Evolutionary conservation across 805 yeast genomes (phyloP), one percentile per base, ranked within the genome.

Genomic region (Kazachstania viticola): DNA sequence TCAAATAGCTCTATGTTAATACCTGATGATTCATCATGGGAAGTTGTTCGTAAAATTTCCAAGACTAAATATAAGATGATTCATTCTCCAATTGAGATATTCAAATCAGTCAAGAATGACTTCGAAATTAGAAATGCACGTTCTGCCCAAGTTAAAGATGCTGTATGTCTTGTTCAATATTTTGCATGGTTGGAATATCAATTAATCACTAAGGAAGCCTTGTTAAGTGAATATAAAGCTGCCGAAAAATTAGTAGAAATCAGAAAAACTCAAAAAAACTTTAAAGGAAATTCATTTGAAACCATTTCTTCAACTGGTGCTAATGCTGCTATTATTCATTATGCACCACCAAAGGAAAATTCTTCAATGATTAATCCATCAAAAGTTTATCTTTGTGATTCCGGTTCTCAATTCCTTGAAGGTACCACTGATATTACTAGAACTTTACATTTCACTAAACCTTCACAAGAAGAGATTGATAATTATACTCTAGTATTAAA

Each of bases 401-500:
- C 94, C 2, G 98, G 98, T 4, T 82, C 91, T 1, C 98, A 91
- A 47, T 88, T 72, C 49, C 54, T 79, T 15, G 95, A 87, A 48
- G 98, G 98, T 9, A 91, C 98, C 0, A 91, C 98, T 0, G 98
- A 91, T 52, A 83, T 88, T 17, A 91, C 98, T 1, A 69, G 98
- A 45, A 84, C 96, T 0, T 57, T 75, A 30, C 88, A 82, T 52
- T 79, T 84, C 50, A 49, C 58, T 1, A 53, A 56, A 2, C 82
- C 88, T 12, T 46, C 69, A 0, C 35, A 42, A 21, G 79, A 79
- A 39, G 78, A 79, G 49, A 64, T 60, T 22, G 68, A 66, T 40
- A 75, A 75, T 32, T 88, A 83, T 54, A 81, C 97, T 0, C 60
- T 82, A 27, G 98, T 91, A 1, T 65, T 91, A 34, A 84, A 85